These are phyloP conservation scores for Suillus sp. DNA, from an alignment of 768 basidiomycete species.

Conservation along the genomic window DNA sequence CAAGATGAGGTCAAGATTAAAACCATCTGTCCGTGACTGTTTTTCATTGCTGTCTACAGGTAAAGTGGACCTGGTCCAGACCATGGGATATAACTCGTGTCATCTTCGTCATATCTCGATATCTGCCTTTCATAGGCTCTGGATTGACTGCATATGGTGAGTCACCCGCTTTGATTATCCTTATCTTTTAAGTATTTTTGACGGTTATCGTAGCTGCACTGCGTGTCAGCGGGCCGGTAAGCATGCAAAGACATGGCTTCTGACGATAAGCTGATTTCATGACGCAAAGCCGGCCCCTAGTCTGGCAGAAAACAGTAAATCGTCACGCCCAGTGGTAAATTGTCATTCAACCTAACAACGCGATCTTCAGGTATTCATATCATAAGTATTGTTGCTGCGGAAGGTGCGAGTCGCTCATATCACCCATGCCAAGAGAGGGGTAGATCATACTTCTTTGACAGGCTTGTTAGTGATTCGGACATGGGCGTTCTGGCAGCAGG, in stretches of 20 bases:
- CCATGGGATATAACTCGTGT: constrained; percentile 19
- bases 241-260: too few species aligned
- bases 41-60: constrained; percentile 12
- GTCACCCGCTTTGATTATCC: constrained; percentile 5
- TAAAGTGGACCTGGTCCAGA: constrained; percentile 23
- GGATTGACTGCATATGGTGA: constrained; percentile 20
- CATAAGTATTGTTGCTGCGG: constrained; percentile 13
- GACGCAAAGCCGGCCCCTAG: constrained; percentile 1
- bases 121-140: constrained; percentile 21
- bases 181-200: background rate
- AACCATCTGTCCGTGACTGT: too few species aligned
- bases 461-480: constrained; percentile 23
- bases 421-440: background rate
- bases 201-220: constrained; percentile 3
- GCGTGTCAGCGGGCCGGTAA: constrained; percentile 10
- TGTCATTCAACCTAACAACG: background rate
- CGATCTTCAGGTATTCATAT: constrained; percentile 11
- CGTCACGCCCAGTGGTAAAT: background rate
- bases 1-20: constrained; percentile 10
- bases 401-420: constrained; percentile 5
- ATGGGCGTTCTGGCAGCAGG: constrained; percentile 23
- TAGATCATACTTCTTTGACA: constrained; percentile 2
- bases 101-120: constrained; percentile 23
- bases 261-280: constrained; percentile 12
- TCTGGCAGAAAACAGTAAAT: constrained; percentile 17